These are phyloP conservation scores for Aspergillus oerlinghausenensis DNA, from an alignment of 2,329 filamentous ascomycete genomes.

Conservation along the genomic window DNA sequence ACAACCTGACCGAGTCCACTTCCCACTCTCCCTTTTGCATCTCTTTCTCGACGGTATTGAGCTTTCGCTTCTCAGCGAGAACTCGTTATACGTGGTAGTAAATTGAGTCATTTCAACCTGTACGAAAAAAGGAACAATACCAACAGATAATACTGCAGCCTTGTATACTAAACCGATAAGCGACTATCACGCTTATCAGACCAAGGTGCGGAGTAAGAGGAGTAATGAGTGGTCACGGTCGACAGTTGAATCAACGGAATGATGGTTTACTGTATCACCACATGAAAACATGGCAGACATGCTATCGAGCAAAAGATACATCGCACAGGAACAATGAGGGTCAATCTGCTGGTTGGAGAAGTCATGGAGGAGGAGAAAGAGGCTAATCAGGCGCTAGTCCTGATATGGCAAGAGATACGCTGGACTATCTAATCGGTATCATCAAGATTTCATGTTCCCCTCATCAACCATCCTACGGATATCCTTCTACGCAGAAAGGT, in stretches of 20 bases:
- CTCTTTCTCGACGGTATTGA: slow-evolving; percentile 13
- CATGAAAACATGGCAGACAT: not conserved
- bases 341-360: not conserved
- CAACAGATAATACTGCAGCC: not conserved
- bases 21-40: slow-evolving; percentile 23
- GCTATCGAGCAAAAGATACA: not conserved
- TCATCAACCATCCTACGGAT: too few relatives aligned
- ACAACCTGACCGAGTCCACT: slow-evolving; percentile 38
- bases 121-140: not conserved
- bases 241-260: not conserved
- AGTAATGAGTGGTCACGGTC: not conserved
- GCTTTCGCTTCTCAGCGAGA: not conserved
- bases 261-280: not conserved
- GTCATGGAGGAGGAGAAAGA: not conserved
- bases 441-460: too few relatives aligned
- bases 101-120: not conserved
- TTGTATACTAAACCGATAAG: not conserved
- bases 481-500: too few relatives aligned
- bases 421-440: slow-evolving; percentile 3
- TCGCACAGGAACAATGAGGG: not conserved
- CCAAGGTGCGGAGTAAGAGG: not conserved
- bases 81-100: not conserved
- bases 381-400: slow-evolving; percentile 13
- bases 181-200: not conserved
- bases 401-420: slow-evolving; percentile 16